Percentiles rank a stretch among this genome's conserved stretches.
These are phyloP conservation scores for Termitomyces sp. DNA, from an alignment of 768 basidiomycete genomes.

Conservation along the genomic window DNA sequence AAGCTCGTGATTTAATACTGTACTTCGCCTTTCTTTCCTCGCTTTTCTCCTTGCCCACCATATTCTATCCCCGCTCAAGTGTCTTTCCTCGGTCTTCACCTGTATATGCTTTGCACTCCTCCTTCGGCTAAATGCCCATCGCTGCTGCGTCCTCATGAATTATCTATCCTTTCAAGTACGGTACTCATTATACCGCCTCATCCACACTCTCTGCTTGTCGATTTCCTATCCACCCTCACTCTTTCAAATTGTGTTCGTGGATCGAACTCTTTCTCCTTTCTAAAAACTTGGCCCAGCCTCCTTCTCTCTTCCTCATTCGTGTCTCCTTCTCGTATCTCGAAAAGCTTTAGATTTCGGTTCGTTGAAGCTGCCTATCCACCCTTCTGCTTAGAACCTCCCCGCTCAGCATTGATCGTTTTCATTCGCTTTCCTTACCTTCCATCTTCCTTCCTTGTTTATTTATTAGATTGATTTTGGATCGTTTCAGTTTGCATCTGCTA, in stretches of 20 bases:
- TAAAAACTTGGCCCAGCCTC: background rate
- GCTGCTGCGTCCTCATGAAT: background rate
- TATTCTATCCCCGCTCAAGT: background rate
- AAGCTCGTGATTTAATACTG: conserved; percentile 3
- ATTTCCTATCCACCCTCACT: background rate
- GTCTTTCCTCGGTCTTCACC: background rate
- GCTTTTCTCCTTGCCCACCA: too few relatives aligned
- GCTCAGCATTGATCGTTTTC: background rate
- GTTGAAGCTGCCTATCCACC: background rate
- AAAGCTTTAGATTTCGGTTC: background rate
- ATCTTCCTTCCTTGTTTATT: background rate
- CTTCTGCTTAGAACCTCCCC: background rate
- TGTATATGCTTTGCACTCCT: background rate
- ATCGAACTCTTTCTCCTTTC: background rate
- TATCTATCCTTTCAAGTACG: background rate
- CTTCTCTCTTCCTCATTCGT: background rate
- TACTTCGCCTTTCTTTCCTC: background rate
- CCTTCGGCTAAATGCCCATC: background rate
- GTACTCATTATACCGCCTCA: background rate
- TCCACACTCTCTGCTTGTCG: too few relatives aligned
- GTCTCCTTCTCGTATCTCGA: background rate
- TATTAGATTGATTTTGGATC: background rate
- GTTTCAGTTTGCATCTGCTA: background rate
- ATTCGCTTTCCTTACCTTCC: background rate
- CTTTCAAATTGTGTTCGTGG: background rate